phyloP scores from a whole-genome alignment of 768 basidiomycete species.

The Suillus occidentalis region DNA sequence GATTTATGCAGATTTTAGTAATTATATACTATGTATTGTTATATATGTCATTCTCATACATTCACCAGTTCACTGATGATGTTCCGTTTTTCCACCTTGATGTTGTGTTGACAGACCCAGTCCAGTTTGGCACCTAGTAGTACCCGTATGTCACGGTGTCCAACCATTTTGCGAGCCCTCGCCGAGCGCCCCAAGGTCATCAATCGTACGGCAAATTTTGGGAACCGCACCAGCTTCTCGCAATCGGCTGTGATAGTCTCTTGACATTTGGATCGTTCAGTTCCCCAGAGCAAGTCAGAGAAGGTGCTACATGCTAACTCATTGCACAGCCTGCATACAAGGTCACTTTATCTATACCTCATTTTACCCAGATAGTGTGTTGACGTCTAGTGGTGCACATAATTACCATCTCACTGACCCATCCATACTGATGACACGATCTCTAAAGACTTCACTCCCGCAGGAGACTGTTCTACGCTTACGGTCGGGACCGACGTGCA shows the following conservation, averaged over 20 bases:
- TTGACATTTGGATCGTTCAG: not conserved
- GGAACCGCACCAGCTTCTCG: not conserved
- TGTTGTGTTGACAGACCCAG: no score
- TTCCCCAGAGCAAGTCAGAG: not conserved
- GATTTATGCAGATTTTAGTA: no score
- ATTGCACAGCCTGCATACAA: not conserved
- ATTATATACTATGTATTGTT: no score
- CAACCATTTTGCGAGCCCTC: not conserved
- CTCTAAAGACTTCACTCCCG: not conserved
- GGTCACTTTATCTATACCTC: not conserved
- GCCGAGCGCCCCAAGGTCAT: not conserved
- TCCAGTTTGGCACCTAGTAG: no score
- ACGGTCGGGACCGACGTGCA: no score
- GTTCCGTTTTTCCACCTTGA: no score
- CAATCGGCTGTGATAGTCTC: not conserved
- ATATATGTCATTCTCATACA: no score
- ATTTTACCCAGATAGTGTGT: not conserved
- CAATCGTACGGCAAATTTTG: not conserved
- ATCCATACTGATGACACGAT: not conserved
- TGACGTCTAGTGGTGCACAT: not conserved
- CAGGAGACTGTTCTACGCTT: not conserved
- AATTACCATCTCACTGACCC: not conserved
- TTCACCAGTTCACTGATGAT: no score
- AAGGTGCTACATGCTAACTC: not conserved
- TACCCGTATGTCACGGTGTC: no score